Evolutionary conservation across 1,284 basidiomycete genomes (phyloP), one percentile per base, ranked within the genome.

Genomic region (Vanrija humicola): DNA sequence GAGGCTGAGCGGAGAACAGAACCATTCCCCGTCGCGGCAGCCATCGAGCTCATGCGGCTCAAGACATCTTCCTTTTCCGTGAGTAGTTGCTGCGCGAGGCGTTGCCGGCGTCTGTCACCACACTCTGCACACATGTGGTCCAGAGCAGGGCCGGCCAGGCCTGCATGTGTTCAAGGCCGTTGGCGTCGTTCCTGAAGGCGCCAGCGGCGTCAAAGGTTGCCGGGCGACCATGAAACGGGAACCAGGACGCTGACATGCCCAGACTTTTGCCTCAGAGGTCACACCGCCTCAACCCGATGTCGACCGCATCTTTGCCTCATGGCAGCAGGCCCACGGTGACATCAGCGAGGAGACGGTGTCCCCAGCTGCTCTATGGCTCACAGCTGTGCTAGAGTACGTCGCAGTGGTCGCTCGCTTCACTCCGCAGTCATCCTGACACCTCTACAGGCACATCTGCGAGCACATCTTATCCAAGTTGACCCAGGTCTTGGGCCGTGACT

Each of bases 361-460:
- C 14, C 89, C 90, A 4, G 88, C 90, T 23, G 86, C 88, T 16
- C 73, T 94, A 45, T 95, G 93, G 80, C 80, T 93, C 52, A 93
- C 91, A 12, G 90, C 90, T n/a, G 88, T 94, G 60, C 79, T 94
- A 43, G 91, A 95, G 91, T 92, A 72, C 78, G 89, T 84, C 28
- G 6, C 6, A 56, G 56, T 46, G 4, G 5, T 10, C 9, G 19
- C 21, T 43, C 21, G 15, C 16, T 26, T 6, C 21, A 45, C 10
- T 16, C 18, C 7, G 43, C 44, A 46, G 12, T 5, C 26, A 26
- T 46, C 39, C 50, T 53, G 51, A 52, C 48, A 28, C 28, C 28
- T 21, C 34, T 9, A 5, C 62, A 94, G 90, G 71, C 89, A 91
- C 75, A 80, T 76, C 8, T 72, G 69, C 55, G 76, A 77, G 50